A percentile compares a stretch with the other conserved stretches of the same genome.
phyloP scores from a whole-genome alignment of 2,329 filamentous ascomycete genomes.

The Arthroderma sp. region DNA sequence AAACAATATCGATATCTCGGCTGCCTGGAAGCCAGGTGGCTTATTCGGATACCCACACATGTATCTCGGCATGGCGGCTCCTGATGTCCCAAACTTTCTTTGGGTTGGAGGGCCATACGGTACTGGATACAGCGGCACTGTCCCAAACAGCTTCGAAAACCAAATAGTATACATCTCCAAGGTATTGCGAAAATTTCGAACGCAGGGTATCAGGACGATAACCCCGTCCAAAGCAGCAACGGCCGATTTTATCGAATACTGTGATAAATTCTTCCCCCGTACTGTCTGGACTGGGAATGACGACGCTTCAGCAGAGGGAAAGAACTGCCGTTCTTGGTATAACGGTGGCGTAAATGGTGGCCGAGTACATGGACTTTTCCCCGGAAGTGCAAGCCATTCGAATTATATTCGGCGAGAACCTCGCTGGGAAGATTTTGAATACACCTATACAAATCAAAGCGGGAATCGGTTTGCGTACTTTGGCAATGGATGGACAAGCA shows the following conservation, averaged over 20 bases:
- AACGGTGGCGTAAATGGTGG: constrained; percentile 37
- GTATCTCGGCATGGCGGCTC: constrained; percentile 51
- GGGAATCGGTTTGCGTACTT: constrained; percentile 43
- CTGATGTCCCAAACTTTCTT: constrained; percentile 54
- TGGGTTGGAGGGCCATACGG: constrained; percentile 51
- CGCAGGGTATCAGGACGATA: constrained; percentile 53
- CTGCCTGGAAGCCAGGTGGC: constrained; percentile 47
- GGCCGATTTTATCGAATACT: constrained; percentile 40
- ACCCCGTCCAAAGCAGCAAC: constrained; percentile 44
- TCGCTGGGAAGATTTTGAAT: constrained; percentile 48
- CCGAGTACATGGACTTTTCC: constrained; percentile 56
- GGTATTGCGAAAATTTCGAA: constrained; percentile 51
- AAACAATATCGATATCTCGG: constrained; percentile 41
- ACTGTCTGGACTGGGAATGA: constrained; percentile 46
- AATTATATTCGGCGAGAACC: constrained; percentile 45
- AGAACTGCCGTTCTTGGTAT: too few relatives aligned
- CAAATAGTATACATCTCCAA: constrained; percentile 54
- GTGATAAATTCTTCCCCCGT: constrained; percentile 38
- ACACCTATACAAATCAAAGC: constrained; percentile 31
- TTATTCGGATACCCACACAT: constrained; percentile 51
- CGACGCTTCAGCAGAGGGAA: constrained; percentile 59
- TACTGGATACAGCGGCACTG: constrained; percentile 49
- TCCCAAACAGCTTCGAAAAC: constrained; percentile 54
- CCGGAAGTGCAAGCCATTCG: constrained; percentile 51
- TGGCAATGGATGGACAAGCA: constrained; percentile 53